Evolutionary conservation across 1,284 basidiomycete genomes (phyloP), one percentile per base, ranked within the genome.

Genomic region (Ceratobasidium sp.): DNA sequence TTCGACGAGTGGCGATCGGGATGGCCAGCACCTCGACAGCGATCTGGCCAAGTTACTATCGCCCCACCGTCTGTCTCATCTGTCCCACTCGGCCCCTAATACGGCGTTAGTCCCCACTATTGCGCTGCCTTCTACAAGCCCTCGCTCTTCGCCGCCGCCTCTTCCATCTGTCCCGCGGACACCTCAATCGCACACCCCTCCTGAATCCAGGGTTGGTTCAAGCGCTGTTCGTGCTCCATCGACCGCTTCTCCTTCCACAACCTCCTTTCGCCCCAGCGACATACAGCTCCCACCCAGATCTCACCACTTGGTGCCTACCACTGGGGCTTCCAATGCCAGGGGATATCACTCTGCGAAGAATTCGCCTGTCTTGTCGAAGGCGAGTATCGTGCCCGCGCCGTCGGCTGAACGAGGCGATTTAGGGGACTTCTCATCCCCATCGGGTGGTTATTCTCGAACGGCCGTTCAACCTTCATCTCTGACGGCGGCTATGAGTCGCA

Each of bases 221-320:
- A 38, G 59, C 10, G 44, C 59, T 18, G 46, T 30, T 38, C 30
- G 52, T 23, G 7, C 14, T 1, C 30, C 35, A 16, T 35, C 70
- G 5, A 74, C 70, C 18, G 57, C 70, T 5, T 74, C 70, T 12
- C 59, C 70, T 33, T 74, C 69, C 3, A 27, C 59, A 20, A 16
- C 59, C 41, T 35, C 70, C 10, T 48, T 50, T 27, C 70, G 59
- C 20, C 27, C 59, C 44, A 64, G 41, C 30, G 70, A 74, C 23
- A 10, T 74, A 18, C 60, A 62, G 20, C n/a, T 64, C 2, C 59
- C 70, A 4, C 14, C 54, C 14, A 62, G 27, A 54, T 16, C 44
- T 48, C 64, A 50, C 6, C 59, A 27, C 16, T n/a, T 27, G 41
- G 8, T 38, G 5, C 30, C 41, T 16, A 27, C 44, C 50, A 35